phyloP scores from a whole-genome alignment of 1,139 yeast genomes.

The Kurtzmaniella quercitrusa region DNA sequence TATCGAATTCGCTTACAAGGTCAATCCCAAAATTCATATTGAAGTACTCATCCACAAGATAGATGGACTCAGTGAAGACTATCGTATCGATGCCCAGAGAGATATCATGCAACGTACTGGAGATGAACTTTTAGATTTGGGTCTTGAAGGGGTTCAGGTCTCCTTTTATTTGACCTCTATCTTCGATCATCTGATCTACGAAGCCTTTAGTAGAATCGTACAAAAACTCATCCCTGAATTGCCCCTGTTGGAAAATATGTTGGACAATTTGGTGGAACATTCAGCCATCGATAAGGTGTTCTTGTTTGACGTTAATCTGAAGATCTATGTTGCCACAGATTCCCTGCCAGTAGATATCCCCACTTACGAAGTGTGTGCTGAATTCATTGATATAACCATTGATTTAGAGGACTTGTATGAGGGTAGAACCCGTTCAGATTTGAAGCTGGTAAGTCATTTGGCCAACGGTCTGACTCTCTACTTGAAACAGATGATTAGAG shows the following conservation, averaged over 20 bases:
- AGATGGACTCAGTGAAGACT: constrained; percentile 92
- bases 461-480: constrained; percentile 82
- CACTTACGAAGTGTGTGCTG: constrained; percentile 95
- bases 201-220: constrained; percentile 89
- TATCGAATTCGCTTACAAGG: constrained; percentile 81
- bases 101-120: constrained; percentile 96
- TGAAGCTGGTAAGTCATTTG: constrained; percentile 68
- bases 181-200: constrained; percentile 93
- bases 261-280: constrained; percentile 85
- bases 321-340: constrained; percentile 93
- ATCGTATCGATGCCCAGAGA: constrained; percentile 88
- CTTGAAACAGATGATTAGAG: constrained; percentile 87
- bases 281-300: constrained; percentile 91
- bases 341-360: constrained; percentile 94
- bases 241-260: constrained; percentile 81
- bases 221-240: constrained; percentile 88
- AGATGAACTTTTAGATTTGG: constrained; percentile 85
- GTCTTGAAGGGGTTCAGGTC: constrained; percentile 86
- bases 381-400: constrained; percentile 89
- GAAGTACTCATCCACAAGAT: constrained; percentile 94
- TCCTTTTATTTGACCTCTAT: constrained; percentile 89
- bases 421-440: constrained; percentile 27
- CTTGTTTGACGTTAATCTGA: constrained; percentile 87
- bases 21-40: constrained; percentile 80
- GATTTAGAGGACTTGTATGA: constrained; percentile 77